phyloP scores from a whole-genome alignment of 2,329 filamentous ascomycete genomes.

The Tolypocladium endophyticum region DNA sequence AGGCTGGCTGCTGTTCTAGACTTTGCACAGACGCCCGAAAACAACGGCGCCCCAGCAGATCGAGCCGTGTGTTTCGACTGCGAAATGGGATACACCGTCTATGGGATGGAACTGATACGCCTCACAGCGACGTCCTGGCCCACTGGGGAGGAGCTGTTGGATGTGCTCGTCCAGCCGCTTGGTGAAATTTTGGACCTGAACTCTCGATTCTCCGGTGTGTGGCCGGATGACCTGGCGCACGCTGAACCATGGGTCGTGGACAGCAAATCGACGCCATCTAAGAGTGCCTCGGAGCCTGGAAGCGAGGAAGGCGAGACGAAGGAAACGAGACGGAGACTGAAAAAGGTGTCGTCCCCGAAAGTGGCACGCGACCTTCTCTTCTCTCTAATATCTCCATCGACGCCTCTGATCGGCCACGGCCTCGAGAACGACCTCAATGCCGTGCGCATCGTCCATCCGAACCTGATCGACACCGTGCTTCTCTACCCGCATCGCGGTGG shows the following conservation, averaged over 20 bases:
- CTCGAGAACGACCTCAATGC: slow-evolving; percentile 93
- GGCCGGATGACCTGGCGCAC: slow-evolving; percentile 61
- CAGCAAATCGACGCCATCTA: slow-evolving; percentile 11
- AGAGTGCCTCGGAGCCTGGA: slow-evolving; percentile 12
- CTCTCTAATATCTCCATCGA: slow-evolving; percentile 60
- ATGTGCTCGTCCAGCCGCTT: slow-evolving; percentile 73
- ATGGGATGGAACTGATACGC: slow-evolving; percentile 81
- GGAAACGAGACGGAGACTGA: slow-evolving; percentile 35
- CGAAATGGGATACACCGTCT: slow-evolving; percentile 92
- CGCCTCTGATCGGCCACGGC: slow-evolving; percentile 82
- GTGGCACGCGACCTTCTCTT: slow-evolving; percentile 71
- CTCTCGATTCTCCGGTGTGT: slow-evolving; percentile 82
- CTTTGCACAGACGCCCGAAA: slow-evolving; percentile 67
- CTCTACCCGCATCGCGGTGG: slow-evolving; percentile 71
- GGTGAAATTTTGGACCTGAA: slow-evolving; percentile 86
- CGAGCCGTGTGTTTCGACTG: slow-evolving; percentile 83
- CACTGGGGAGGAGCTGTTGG: slow-evolving; percentile 60
- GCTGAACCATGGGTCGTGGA: slow-evolving; percentile 45
- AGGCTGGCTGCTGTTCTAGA: slow-evolving; percentile 69
- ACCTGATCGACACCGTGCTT: slow-evolving; percentile 74
- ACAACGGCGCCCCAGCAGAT: slow-evolving; percentile 36
- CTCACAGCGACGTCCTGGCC: slow-evolving; percentile 88
- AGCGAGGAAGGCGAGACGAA: slow-evolving; percentile 18
- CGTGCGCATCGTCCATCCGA: slow-evolving; percentile 73
- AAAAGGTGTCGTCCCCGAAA: slow-evolving; percentile 65